Conservation (phyloP, 352 stramenopile species). For the Phytophthora lateralis region DNA sequence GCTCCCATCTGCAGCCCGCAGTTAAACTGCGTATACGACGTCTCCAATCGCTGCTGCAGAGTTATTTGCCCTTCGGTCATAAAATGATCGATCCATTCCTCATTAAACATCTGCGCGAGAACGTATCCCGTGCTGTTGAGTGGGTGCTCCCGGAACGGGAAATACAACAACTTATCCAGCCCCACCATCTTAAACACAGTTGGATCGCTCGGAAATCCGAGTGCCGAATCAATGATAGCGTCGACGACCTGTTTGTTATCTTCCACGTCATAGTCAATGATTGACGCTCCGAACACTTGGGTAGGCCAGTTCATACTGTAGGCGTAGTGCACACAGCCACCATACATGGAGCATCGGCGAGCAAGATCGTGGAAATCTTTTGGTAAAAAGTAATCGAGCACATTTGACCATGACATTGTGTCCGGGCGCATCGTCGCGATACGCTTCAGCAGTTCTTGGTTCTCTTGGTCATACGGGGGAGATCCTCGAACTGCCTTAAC, state of each 20-base stretch:
- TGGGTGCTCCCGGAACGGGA: conserved; percentile 21
- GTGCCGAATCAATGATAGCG: conserved; percentile 7
- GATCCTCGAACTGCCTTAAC: conserved; percentile 29
- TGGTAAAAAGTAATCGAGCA: conserved; percentile 28
- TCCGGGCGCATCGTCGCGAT: conserved; percentile 28
- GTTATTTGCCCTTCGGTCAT: conserved; percentile 14
- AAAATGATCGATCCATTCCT: conserved; percentile 33
- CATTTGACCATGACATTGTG: conserved; percentile 33
- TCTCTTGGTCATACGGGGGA: conserved; percentile 1
- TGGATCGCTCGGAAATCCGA: conserved; percentile 11
- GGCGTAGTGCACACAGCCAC: conserved; percentile 29
- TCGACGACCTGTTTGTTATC: conserved; percentile 2
- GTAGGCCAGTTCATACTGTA: conserved; percentile 37
- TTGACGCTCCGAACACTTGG: conserved; percentile 25
- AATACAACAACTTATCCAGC: conserved; percentile 26
- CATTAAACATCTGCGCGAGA: conserved; percentile 6
- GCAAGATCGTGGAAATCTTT: conserved; percentile 37
- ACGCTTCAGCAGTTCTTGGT: conserved; percentile 13
- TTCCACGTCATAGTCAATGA: conserved; percentile 20
- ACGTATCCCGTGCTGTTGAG: conserved; percentile 23
- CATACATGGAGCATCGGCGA: conserved; percentile 24
- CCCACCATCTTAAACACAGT: conserved; percentile 1
- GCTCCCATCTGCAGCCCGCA: conserved; percentile 21
- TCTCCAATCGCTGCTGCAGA: conserved; percentile 3
- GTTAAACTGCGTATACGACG: conserved; percentile 11